Evolutionary conservation across 805 yeast genomes (phyloP), one percentile per base, ranked within the genome.

Genomic region (Metschnikowia proteae): DNA sequence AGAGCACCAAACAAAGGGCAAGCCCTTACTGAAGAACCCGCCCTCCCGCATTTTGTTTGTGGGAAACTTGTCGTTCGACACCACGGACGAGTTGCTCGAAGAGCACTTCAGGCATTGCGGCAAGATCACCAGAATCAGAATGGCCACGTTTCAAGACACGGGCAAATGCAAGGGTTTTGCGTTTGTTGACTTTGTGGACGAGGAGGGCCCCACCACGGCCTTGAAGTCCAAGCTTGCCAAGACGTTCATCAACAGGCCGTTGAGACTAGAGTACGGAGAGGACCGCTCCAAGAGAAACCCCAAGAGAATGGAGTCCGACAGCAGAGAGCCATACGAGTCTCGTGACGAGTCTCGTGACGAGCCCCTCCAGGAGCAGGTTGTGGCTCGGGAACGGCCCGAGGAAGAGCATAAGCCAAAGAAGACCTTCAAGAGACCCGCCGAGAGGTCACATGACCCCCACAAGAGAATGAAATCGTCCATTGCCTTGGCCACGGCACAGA

Each of bases 151-250:
- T 68, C 90, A 94, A 68, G 99, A 92, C 64, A 73, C 86, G 44
- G 98, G 97, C 1, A 92, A 91, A 64, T 92, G 98, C 74, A 94
- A 94, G 67, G 98, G 98, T 1, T 92, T 92, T 72, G 90, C 96
- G 1, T 92, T 94, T 61, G 72, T 92, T 32, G 98, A 92, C 66
- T 92, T 91, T 70, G 79, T 74, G 53, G 84, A 83, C 55, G 88
- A 85, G 54, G 82, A 79, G 34, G 91, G 94, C 6, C 91, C 97
- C 29, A 86, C 94, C 0, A 75, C 75, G 33, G 98, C 97, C 1
- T 72, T 94, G 53, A 81, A 79, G 56, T 92, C 88, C 54, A 84
- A 81, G 64, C 59, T 77, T 31, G 82, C 87, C 57, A 79, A 79
- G 60, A 80, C 74, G 54, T 70, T 89, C 50, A 80, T 88, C 51